Percentiles rank a stretch among this genome's conserved stretches.
Conservation (phyloP, 2,329 filamentous ascomycete genomes). For the Aspergillus sp. region DNA sequence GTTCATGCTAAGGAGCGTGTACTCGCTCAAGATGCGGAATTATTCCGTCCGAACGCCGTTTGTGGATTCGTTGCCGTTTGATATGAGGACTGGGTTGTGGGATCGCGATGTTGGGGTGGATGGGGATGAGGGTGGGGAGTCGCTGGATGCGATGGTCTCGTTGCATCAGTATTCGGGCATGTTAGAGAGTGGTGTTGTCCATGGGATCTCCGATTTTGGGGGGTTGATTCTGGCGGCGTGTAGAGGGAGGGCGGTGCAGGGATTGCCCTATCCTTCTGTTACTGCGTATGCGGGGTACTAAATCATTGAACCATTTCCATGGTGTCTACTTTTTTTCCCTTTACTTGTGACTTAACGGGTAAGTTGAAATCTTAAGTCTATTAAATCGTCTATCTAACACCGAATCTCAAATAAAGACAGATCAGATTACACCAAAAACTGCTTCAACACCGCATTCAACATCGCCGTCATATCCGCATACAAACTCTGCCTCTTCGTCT, state of each 20-base stretch:
- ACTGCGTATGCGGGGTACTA: conserved; percentile 4
- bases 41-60: conserved; percentile 33
- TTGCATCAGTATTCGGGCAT: conserved; percentile 29
- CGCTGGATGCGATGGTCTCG: conserved; percentile 25
- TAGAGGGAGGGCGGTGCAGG: conserved; percentile 21
- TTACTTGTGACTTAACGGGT: no score
- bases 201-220: conserved; percentile 24
- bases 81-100: conserved; percentile 31
- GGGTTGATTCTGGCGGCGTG: conserved; percentile 30
- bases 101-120: conserved; percentile 20
- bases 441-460: conserved; percentile 24
- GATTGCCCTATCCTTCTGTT: conserved; percentile 18
- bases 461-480: conserved; percentile 33
- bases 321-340: no score
- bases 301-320: background rate
- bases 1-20: conserved; percentile 34
- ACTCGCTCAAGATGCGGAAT: conserved; percentile 29
- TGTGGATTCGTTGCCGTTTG: conserved; percentile 33
- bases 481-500: conserved; percentile 50
- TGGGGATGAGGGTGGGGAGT: conserved; percentile 1
- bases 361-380: no score
- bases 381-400: no score
- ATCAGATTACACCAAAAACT: conserved; percentile 22
- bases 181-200: conserved; percentile 24
- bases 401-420: no score